These are phyloP conservation scores for Chaetothyriales sp. DNA, from an alignment of 2,329 filamentous ascomycete species.

Conservation along the genomic window DNA sequence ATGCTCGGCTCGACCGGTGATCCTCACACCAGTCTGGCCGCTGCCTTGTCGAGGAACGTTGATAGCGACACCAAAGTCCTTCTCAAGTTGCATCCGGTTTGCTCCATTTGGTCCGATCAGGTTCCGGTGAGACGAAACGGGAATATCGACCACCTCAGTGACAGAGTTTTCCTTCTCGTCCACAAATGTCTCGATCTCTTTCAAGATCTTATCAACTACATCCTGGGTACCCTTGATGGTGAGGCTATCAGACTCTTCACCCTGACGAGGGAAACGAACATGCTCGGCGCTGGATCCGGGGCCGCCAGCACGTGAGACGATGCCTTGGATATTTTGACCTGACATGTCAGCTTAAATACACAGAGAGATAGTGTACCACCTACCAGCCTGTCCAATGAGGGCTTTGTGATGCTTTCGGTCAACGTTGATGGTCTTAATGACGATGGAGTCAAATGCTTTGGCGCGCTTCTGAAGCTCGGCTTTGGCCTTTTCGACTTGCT, in stretches of 20 bases:
- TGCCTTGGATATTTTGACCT: conserved; percentile 75
- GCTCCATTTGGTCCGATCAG: conserved; percentile 90
- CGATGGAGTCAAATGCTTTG: conserved; percentile 77
- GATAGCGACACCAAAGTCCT: conserved; percentile 70
- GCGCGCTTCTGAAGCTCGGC: conserved; percentile 79
- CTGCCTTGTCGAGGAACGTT: conserved; percentile 86
- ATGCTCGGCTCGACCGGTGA: conserved; percentile 62
- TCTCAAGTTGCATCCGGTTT: conserved; percentile 69
- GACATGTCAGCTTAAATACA: not conserved
- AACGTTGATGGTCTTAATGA: conserved; percentile 72
- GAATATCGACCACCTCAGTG: conserved; percentile 65
- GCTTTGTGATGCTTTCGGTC: conserved; percentile 86
- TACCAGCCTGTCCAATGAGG: conserved; percentile 79
- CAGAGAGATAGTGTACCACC: conserved; percentile 25
- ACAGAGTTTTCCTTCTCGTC: conserved; percentile 72
- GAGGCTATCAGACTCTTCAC: conserved; percentile 68
- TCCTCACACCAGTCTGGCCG: conserved; percentile 70
- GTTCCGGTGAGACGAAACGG: conserved; percentile 75
- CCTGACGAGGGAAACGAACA: conserved; percentile 86
- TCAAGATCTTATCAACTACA: conserved; percentile 78
- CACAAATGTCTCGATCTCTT: conserved; percentile 68
- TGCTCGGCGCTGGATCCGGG: conserved; percentile 78
- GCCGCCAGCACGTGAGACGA: conserved; percentile 77
- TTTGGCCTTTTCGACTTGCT: conserved; percentile 81
- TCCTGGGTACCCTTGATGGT: conserved; percentile 73